A percentile compares a stretch with the other conserved stretches of the same genome.
These are phyloP conservation scores for Trichoderma arundinaceum DNA, from an alignment of 2,329 filamentous ascomycete genomes.

Conservation along the genomic window DNA sequence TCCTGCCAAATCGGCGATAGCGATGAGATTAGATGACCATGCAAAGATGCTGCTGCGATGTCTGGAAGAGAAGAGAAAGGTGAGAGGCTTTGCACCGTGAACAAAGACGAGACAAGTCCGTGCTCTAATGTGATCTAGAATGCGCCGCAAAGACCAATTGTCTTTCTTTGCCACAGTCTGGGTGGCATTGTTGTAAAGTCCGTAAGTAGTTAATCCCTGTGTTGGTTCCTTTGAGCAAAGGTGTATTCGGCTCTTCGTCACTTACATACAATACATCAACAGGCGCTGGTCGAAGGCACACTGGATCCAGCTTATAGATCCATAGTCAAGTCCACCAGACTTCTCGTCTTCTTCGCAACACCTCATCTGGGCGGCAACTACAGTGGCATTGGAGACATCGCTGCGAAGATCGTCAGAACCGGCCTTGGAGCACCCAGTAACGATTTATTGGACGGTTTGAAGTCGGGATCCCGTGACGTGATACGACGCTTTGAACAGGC, in stretches of 20 bases:
- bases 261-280: not conserved
- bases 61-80: constrained; percentile 18
- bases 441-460: constrained; percentile 18
- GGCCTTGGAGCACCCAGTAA: constrained; percentile 1
- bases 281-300: constrained; percentile 30
- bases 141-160: constrained; percentile 15
- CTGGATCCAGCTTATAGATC: constrained; percentile 16
- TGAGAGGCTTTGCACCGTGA: not conserved
- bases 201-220: constrained; percentile 14
- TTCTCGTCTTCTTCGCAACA: constrained; percentile 30
- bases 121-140: constrained; percentile 14
- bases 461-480: constrained; percentile 20
- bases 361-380: constrained; percentile 26
- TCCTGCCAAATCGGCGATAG: constrained; percentile 16
- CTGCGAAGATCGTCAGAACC: constrained; percentile 13
- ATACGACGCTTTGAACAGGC: constrained; percentile 20
- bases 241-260: not conserved
- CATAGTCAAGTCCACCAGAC: constrained; percentile 7
- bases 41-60: constrained; percentile 12
- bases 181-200: constrained; percentile 33
- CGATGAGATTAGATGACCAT: constrained; percentile 15
- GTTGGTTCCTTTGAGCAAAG: not conserved
- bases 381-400: constrained; percentile 9
- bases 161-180: constrained; percentile 33
- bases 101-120: not conserved